phyloP scores from a whole-genome alignment of 169 alveolate genomes.

The Plasmodium gaboni region DNA sequence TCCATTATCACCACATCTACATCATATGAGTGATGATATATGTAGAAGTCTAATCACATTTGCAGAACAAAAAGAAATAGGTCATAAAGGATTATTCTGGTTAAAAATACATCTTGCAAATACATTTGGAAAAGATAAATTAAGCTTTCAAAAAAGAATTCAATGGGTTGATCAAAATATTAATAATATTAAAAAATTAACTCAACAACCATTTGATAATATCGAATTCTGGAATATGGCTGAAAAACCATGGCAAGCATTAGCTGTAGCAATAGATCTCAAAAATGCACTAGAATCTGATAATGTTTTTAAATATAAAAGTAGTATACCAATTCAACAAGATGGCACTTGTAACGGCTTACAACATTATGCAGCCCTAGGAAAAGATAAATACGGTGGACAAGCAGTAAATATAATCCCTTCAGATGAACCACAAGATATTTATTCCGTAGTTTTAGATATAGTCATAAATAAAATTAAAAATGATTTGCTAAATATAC shows the following conservation, averaged over 20 bases:
- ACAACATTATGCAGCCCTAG: slow-evolving; percentile 97
- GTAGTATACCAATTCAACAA: slow-evolving; percentile 95
- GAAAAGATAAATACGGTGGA: slow-evolving; percentile 96
- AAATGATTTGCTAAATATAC: slow-evolving; percentile 38
- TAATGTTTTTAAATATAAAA: slow-evolving; percentile 89
- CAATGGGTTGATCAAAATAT: slow-evolving; percentile 88
- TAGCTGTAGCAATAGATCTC: slow-evolving; percentile 92
- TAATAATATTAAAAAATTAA: slow-evolving; percentile 81
- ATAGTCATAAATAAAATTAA: slow-evolving; percentile 81
- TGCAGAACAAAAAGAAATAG: slow-evolving; percentile 92
- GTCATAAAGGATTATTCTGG: slow-evolving; percentile 96
- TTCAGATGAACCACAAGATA: slow-evolving; percentile 95
- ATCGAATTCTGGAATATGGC: slow-evolving; percentile 90
- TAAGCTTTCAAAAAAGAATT: slow-evolving; percentile 89
- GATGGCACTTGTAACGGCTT: slow-evolving; percentile 99
- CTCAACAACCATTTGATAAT: slow-evolving; percentile 88
- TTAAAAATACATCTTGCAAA: slow-evolving; percentile 95
- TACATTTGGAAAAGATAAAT: slow-evolving; percentile 94
- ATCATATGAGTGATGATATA: slow-evolving; percentile 96
- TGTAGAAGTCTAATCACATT: slow-evolving; percentile 95
- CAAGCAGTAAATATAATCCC: slow-evolving; percentile 94
- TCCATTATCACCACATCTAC: slow-evolving; percentile 96
- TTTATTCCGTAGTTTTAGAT: slow-evolving; percentile 93
- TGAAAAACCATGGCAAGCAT: slow-evolving; percentile 97
- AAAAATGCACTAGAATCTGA: slow-evolving; percentile 86